These are phyloP conservation scores for Arabidopsis arenosa DNA, from an alignment of 345 rosid genomes.

Conservation along the genomic window DNA sequence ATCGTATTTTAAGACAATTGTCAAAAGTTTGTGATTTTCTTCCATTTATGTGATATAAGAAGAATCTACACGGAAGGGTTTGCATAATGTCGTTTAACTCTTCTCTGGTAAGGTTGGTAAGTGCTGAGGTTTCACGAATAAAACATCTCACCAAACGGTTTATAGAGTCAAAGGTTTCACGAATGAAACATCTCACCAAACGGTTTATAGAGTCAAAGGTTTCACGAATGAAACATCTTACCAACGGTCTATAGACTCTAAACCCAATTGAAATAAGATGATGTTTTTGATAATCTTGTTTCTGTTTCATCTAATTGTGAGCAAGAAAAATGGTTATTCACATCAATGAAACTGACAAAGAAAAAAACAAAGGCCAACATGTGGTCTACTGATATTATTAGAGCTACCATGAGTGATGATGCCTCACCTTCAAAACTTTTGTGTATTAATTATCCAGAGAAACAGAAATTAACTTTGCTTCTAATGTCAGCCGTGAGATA, in stretches of 20 bases:
- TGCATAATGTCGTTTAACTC: not conserved
- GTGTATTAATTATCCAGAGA: slow-evolving; percentile 28
- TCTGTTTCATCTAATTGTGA: not conserved
- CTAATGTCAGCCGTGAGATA: slow-evolving; percentile 18
- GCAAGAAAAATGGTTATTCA: not conserved
- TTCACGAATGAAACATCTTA: slow-evolving; percentile 9
- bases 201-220: not conserved
- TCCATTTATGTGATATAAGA: not conserved
- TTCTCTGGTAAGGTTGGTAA: not conserved
- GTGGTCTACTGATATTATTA: slow-evolving; percentile 32
- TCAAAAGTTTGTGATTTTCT: not conserved
- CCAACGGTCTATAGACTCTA: not conserved
- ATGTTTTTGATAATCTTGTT: not conserved
- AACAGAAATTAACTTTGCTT: slow-evolving; percentile 25
- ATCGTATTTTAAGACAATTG: not conserved
- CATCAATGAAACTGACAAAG: not conserved
- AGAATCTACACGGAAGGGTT: not conserved
- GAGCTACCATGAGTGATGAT: slow-evolving; percentile 22
- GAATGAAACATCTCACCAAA: no score
- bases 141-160: no score
- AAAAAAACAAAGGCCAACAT: slow-evolving; percentile 8
- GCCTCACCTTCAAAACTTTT: slow-evolving; percentile 37
- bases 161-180: no score
- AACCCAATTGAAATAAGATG: no score
- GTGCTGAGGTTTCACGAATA: not conserved